Base-by-base conservation (phyloP, 1,284 basidiomycete genomes). In the Apiotrichum sp. region DNA sequence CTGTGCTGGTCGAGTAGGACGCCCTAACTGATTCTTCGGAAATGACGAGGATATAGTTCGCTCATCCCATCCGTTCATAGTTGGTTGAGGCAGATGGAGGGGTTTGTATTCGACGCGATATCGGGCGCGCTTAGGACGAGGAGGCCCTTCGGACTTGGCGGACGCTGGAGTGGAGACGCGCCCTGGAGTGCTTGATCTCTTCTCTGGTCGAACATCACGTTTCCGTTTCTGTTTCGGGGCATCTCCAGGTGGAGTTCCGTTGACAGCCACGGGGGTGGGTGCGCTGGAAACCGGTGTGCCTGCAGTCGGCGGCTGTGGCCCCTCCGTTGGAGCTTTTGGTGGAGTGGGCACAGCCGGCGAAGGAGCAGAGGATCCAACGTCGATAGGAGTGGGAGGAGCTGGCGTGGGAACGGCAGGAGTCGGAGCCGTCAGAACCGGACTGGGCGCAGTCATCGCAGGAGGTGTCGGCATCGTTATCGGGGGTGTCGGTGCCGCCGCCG, bases 101-200 rank as follows among this genome's bases (percentile, higher is more conserved):
- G 95, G 95, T 32, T 88, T 79, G 71, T 98, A 98, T 77, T 93
- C 89, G 64, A 98, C 88, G 76, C 87, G 89, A 66, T 88, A 86
- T 57, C 90, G 83, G 39, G 83, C 73, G 6, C 78, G 74, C 57
- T 66, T 75, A 35, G 62, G 69, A 6, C 33, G 46, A 1, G 39
- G 43, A n/a, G 9, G 47, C 5, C 38, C 33, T 4, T 41, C 40
- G 14, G 40, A 16, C n/a, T 55, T 65, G 46, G 54, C 64, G 13
- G 56, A 67, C 45, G 50, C 42, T 39, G 53, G 42, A 29, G 50
- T 44, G 16, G 53, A 7, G 44, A 13, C 32, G 9, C 31, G 47
- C 35, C 33, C 34, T 5, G 44, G 33, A 1, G 62, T 50, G 13
- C 45, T 31, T 3, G 51, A 44, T 2, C 39, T 14, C 34, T 41